Percentiles rank a stretch among this genome's conserved stretches.
These are phyloP conservation scores for Filobasidium wieringae DNA, from an alignment of 768 basidiomycete species.

Conservation along the genomic window DNA sequence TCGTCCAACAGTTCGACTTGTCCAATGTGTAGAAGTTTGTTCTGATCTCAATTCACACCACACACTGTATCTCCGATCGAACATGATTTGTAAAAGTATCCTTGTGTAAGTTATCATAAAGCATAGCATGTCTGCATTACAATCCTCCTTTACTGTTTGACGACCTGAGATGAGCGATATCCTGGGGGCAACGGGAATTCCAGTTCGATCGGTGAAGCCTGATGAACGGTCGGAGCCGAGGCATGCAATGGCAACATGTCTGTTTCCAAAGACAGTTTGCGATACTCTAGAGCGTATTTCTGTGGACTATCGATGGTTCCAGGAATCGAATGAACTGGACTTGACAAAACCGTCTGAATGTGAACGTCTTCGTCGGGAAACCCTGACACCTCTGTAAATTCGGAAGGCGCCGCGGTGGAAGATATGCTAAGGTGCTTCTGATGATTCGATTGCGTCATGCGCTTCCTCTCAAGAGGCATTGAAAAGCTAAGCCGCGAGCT, in stretches of 20 bases:
- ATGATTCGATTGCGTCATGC: not conserved
- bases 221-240: not conserved
- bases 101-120: no score
- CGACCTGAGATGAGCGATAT: not conserved
- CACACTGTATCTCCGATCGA: not conserved
- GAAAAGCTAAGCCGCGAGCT: no score
- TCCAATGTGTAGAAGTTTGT: slow-evolving; percentile 58
- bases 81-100: no score
- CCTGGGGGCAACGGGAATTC: not conserved
- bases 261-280: no score
- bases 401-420: not conserved
- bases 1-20: slow-evolving; percentile 67
- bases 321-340: not conserved
- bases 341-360: not conserved
- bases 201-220: not conserved
- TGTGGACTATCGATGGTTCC: no score
- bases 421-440: not conserved
- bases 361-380: not conserved
- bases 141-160: no score
- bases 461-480: no score
- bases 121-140: no score
- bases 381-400: not conserved
- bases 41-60: not conserved
- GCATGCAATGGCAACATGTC: not conserved
- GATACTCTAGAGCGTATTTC: no score